Percentiles rank a stretch among this genome's conserved stretches.
Evolutionary conservation across 2,329 filamentous ascomycete genomes (phyloP).

Genomic region (Arthrobotrys conoides): DNA sequence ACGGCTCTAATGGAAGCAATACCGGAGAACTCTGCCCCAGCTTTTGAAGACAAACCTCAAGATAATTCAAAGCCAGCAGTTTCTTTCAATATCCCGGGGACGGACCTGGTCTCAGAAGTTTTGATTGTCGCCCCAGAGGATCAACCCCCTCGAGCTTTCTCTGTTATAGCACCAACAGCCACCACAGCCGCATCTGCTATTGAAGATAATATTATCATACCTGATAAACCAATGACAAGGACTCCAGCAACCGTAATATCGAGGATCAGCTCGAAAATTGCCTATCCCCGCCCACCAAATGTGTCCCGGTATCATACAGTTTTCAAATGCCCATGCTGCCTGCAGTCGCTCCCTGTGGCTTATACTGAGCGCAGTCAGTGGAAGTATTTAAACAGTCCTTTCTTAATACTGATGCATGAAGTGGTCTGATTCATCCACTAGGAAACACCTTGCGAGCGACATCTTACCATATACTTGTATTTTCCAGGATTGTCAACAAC

Average conservation of each 20-base stretch:
- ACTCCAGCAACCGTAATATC: slow-evolving; percentile 17
- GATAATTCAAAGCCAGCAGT: not conserved
- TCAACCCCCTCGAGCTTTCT: not conserved
- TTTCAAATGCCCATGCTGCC: slow-evolving; percentile 29
- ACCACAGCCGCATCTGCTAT: slow-evolving; percentile 24
- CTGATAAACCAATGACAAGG: not conserved
- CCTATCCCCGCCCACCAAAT: slow-evolving; percentile 8
- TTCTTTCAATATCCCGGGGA: slow-evolving; percentile 16
- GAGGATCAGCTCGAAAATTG: not conserved
- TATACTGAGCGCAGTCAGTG: slow-evolving; percentile 27
- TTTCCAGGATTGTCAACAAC: slow-evolving; percentile 31
- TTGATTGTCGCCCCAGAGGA: not conserved
- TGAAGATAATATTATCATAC: slow-evolving; percentile 11
- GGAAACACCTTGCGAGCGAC: slow-evolving; percentile 55
- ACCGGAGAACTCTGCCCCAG: not conserved
- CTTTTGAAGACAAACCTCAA: not conserved
- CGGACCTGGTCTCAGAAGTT: not conserved
- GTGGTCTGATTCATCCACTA: slow-evolving; percentile 1
- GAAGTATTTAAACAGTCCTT: slow-evolving; percentile 7
- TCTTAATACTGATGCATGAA: not conserved
- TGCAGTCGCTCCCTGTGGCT: slow-evolving; percentile 15
- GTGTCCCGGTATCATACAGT: slow-evolving; percentile 5
- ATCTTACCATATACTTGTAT: slow-evolving; percentile 53
- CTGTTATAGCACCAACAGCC: slow-evolving; percentile 8
- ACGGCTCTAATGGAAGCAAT: not conserved